Percentiles rank a stretch among this genome's conserved stretches.
Conservation (phyloP, 148 eudicot genomes). For the Vaccinium macrocarpon region DNA sequence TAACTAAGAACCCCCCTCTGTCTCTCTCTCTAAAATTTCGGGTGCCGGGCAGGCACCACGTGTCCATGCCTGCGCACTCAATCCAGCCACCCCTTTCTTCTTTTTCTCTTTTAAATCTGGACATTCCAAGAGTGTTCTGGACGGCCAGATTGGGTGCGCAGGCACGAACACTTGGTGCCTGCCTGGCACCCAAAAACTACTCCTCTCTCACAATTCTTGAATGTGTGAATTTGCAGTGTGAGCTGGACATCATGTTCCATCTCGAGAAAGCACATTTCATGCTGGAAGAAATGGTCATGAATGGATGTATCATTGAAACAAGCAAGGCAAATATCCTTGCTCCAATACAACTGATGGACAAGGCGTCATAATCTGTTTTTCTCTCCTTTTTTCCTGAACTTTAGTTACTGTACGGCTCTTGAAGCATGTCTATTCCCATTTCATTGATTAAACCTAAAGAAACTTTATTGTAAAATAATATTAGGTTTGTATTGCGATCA, state of each 20-base stretch:
- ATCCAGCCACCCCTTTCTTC: too few relatives aligned
- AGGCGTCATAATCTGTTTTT: conserved; percentile 49
- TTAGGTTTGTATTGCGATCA: too few relatives aligned
- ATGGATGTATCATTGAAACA: conserved; percentile 94
- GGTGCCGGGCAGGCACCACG: too few relatives aligned
- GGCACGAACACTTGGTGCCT: too few relatives aligned
- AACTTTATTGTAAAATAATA: too few relatives aligned
- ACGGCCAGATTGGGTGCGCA: too few relatives aligned
- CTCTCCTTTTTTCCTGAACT: not conserved
- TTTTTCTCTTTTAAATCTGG: too few relatives aligned
- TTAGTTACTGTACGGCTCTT: not conserved
- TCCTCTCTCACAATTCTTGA: not conserved
- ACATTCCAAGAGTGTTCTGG: too few relatives aligned
- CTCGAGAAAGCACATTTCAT: conserved; percentile 98
- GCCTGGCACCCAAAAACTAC: too few relatives aligned
- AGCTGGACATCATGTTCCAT: conserved; percentile 98
- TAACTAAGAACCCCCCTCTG: not conserved
- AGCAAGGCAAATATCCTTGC: conserved; percentile 87
- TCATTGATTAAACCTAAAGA: not conserved
- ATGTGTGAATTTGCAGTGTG: conserved; percentile 60
- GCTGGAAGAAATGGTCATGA: conserved; percentile 99
- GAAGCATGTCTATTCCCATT: not conserved
- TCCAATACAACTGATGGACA: conserved; percentile 94
- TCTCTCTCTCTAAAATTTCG: not conserved
- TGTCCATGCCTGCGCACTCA: too few relatives aligned